Percentiles rank a stretch among this genome's conserved stretches.
phyloP scores from a whole-genome alignment of 2,329 filamentous ascomycete species.

The Talaromyces sp. region DNA sequence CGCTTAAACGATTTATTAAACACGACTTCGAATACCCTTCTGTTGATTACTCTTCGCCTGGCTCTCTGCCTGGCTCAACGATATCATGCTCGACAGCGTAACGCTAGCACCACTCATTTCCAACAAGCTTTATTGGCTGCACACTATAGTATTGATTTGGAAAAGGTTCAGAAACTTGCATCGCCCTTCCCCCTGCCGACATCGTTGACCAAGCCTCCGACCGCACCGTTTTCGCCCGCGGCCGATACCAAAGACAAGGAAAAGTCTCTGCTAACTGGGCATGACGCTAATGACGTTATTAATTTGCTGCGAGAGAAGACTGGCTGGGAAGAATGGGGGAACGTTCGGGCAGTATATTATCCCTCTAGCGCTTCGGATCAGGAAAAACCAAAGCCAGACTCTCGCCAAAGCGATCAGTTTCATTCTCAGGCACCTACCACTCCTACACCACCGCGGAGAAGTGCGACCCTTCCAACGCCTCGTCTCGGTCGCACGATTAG shows the following conservation, averaged over 20 bases:
- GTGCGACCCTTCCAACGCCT: conserved; percentile 56
- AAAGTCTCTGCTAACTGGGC: conserved; percentile 50
- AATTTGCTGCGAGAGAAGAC: conserved; percentile 60
- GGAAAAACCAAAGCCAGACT: conserved; percentile 28
- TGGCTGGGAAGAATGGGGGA: conserved; percentile 72
- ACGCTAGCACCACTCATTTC: conserved; percentile 59
- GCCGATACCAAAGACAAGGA: conserved; percentile 71
- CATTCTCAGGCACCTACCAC: conserved; percentile 59
- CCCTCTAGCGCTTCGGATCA: conserved; percentile 33
- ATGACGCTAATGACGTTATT: conserved; percentile 80
- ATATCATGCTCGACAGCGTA: conserved; percentile 81
- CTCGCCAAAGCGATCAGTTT: conserved; percentile 22
- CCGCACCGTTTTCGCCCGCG: conserved; percentile 45
- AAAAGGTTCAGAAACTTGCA: conserved; percentile 79
- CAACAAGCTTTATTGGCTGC: conserved; percentile 72
- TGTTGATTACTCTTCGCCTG: conserved; percentile 74
- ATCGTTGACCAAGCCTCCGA: conserved; percentile 47
- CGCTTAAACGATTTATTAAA: conserved; percentile 86
- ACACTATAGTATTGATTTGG: conserved; percentile 70
- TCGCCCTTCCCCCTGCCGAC: conserved; percentile 74
- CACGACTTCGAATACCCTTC: conserved; percentile 73
- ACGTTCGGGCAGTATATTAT: conserved; percentile 78
- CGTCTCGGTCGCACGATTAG: conserved; percentile 42
- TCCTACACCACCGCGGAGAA: conserved; percentile 71
- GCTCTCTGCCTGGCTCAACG: conserved; percentile 83